These are phyloP conservation scores for Pittosporum tobira DNA, from an alignment of 129 eudicot species.

Conservation along the genomic window DNA sequence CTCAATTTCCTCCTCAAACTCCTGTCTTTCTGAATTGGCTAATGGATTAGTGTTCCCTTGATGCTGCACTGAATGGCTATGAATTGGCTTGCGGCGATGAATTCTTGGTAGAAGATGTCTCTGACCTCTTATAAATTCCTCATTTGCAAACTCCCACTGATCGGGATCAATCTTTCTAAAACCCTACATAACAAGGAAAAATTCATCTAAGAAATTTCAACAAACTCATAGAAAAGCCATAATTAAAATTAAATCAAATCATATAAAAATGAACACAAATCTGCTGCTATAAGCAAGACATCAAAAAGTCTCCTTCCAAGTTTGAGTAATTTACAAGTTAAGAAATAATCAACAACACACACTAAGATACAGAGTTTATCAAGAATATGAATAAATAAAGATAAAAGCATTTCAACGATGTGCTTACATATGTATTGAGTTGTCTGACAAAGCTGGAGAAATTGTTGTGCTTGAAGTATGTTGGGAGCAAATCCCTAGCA, in stretches of 20 bases:
- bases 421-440: constrained; percentile 72
- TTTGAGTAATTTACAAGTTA: no score
- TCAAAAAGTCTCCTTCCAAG: no score
- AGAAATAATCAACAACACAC: no score
- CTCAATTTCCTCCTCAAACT: constrained; percentile 46
- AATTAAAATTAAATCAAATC: not conserved
- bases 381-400: not conserved
- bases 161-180: constrained; percentile 72
- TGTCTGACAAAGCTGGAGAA: no score
- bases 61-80: constrained; percentile 56
- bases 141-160: constrained; percentile 87
- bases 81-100: constrained; percentile 71
- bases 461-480: constrained; percentile 77
- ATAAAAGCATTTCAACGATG: not conserved
- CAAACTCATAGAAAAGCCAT: no score
- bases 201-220: no score
- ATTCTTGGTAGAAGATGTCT: constrained; percentile 54
- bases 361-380: not conserved
- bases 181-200: constrained; percentile 38
- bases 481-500: constrained; percentile 65
- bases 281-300: no score
- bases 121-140: constrained; percentile 64
- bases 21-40: constrained; percentile 45
- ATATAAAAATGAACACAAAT: not conserved
- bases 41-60: constrained; percentile 28